A percentile compares a stretch with the other conserved stretches of the same genome.
Conservation (phyloP, 139 green algal genomes). For the Astrephomene gubernaculifera region DNA sequence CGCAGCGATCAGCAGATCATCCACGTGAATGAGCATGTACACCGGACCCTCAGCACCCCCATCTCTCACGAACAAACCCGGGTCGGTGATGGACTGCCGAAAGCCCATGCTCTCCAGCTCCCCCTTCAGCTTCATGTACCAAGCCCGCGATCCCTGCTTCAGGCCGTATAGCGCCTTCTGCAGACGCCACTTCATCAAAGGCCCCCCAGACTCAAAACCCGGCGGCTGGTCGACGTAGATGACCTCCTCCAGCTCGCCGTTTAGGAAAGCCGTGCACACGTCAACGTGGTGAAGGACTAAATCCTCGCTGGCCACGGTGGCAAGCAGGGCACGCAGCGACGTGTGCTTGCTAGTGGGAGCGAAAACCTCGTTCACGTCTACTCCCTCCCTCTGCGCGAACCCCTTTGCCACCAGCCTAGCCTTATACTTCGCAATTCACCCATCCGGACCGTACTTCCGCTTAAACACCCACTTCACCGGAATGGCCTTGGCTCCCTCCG, state of each 20-base stretch:
- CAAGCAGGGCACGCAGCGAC: neutral
- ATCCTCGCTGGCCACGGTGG: neutral
- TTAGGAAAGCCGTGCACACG: constrained; percentile 54
- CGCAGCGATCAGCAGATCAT: constrained; percentile 48
- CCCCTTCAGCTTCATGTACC: constrained; percentile 38
- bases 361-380: constrained; percentile 67
- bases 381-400: constrained; percentile 46
- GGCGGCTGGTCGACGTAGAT: constrained; percentile 47
- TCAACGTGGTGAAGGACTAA: constrained; percentile 42
- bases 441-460: constrained; percentile 1
- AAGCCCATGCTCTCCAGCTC: constrained; percentile 16
- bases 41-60: neutral
- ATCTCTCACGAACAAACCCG: neutral
- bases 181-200: constrained; percentile 17
- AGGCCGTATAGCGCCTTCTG: constrained; percentile 62
- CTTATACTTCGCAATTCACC: constrained; percentile 49
- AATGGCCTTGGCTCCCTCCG: too few species aligned
- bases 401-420: constrained; percentile 57
- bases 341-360: constrained; percentile 47
- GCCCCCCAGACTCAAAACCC: constrained; percentile 10
- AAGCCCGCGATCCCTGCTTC: constrained; percentile 51
- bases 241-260: constrained; percentile 53
- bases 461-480: constrained; percentile 25
- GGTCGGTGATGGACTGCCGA: neutral
- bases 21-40: constrained; percentile 51